Evolutionary conservation across 1,284 basidiomycete genomes (phyloP).

Genomic region (Phylloboletellus chloephorus): DNA sequence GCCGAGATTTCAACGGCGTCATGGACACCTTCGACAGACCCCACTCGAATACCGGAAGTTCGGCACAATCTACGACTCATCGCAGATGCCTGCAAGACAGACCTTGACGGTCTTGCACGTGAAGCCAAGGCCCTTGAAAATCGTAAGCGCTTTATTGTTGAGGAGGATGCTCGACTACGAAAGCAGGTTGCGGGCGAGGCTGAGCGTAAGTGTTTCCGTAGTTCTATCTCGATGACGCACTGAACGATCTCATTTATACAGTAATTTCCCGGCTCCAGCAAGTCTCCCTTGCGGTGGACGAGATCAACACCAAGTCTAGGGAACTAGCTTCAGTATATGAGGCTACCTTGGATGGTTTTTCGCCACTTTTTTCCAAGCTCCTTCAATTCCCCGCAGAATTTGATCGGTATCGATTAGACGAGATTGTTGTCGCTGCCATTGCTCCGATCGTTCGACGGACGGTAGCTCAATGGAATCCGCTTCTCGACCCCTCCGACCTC

Average conservation of each 20-base stretch:
- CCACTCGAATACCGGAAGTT: constrained; percentile 88
- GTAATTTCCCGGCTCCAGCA: constrained; percentile 74
- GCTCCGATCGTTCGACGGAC: constrained; percentile 70
- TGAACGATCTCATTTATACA: constrained; percentile 30
- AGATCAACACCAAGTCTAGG: constrained; percentile 61
- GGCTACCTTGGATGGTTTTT: constrained; percentile 65
- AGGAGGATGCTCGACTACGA: constrained; percentile 66
- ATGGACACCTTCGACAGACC: constrained; percentile 83
- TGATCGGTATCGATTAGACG: constrained; percentile 76
- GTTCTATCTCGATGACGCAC: constrained; percentile 6
- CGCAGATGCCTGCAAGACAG: constrained; percentile 72
- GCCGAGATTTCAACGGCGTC: constrained; percentile 72
- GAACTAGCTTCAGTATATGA: constrained; percentile 60
- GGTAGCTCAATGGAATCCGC: constrained; percentile 66
- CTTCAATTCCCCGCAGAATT: constrained; percentile 77
- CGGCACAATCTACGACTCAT: constrained; percentile 92
- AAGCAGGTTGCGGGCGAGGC: constrained; percentile 71
- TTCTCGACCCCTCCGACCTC: constrained; percentile 61
- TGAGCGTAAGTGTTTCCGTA: constrained; percentile 47
- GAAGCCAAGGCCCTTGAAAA: constrained; percentile 85
- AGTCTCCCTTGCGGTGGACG: constrained; percentile 67
- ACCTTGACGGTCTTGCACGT: constrained; percentile 81
- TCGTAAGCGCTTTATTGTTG: constrained; percentile 65
- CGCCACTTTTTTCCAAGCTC: constrained; percentile 65
- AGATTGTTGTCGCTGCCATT: constrained; percentile 88